Evolutionary conservation across 1,284 basidiomycete genomes (phyloP), one percentile per base, ranked within the genome.

Genomic region (Fistulina hepatica): DNA sequence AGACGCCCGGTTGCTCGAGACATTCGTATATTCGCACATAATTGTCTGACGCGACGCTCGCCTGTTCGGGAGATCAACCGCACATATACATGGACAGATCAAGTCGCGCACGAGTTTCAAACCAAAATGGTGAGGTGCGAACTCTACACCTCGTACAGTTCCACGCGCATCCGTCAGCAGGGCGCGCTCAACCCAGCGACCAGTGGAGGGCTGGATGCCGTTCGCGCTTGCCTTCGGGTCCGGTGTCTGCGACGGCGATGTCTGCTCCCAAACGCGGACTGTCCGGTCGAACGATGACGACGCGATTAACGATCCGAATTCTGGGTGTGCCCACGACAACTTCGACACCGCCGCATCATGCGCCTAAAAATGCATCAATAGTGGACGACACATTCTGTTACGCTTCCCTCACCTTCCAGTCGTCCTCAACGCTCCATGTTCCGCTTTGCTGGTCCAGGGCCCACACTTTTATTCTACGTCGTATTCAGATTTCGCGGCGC

Each of bases 11-110:
- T 52, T 78, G 77, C 46, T 93, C 89, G 9, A 92, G 66, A 52
- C 88, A 93, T 52, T 94, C 89, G 58, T 95, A 93, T 36, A 94
- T 69, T 15, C 92, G 75, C 11, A 97, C 65, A 46, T 78, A 67
- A 45, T 82, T 84, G 61, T 97, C 92, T 1, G 86, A 79, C 1
- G 91, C 74, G 34, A 97, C 79, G 0, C 83, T 77, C 2, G 89
- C 90, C 86, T 91, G 47, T 20, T 12, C 28, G 11, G 20, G 10
- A 28, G 21, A 26, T 42, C 23, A 10, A 19, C 19, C 27, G 17
- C 12, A 33, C 9, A 22, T 6, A 17, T 5, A 27, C 10, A n/a
- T 25, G 23, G 24, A 33, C 15, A 39, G 17, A 39, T 25, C 25
- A 17, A 5, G 12, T 11, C 19, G 66, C 79, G 44, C 48, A 88